Conservation (phyloP, 768 basidiomycete genomes). For the Cubamyces lactineus region DNA sequence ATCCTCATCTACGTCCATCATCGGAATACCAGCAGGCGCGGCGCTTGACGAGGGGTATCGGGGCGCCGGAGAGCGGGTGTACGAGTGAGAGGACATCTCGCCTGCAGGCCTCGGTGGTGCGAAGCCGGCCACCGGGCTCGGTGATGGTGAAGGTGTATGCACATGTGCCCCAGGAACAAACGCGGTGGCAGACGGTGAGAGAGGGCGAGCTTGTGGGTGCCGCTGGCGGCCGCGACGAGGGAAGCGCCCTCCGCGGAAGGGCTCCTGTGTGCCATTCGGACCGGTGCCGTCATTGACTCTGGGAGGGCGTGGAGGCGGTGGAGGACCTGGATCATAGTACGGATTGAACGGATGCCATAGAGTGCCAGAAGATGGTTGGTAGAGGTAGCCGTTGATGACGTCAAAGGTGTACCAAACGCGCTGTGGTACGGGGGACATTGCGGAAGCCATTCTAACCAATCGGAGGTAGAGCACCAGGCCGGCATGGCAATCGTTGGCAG, state of each 20-base stretch:
- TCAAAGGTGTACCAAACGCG: slow-evolving; percentile 61
- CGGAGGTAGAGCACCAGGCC: slow-evolving; percentile 56
- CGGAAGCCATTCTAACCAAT: slow-evolving; percentile 47
- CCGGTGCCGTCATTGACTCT: neutral
- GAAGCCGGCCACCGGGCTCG: neutral
- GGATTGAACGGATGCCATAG: slow-evolving; percentile 65
- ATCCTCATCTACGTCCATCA: slow-evolving; percentile 2
- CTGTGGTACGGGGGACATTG: slow-evolving; percentile 40
- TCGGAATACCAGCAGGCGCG: neutral
- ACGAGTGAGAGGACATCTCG: neutral
- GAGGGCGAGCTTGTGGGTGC: slow-evolving; percentile 4
- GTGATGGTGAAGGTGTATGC: slow-evolving; percentile 12
- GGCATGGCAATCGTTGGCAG: slow-evolving; percentile 71
- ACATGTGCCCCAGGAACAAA: slow-evolving; percentile 19
- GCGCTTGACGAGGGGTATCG: neutral
- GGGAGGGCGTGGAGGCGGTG: slow-evolving; percentile 48
- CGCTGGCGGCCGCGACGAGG: slow-evolving; percentile 12
- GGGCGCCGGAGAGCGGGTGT: neutral
- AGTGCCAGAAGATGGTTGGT: slow-evolving; percentile 39
- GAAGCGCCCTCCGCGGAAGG: slow-evolving; percentile 7
- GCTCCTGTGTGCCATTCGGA: neutral
- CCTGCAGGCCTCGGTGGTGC: neutral
- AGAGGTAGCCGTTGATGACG: slow-evolving; percentile 48
- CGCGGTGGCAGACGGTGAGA: slow-evolving; percentile 16
- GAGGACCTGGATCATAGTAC: slow-evolving; percentile 72